A percentile compares a stretch with the other conserved stretches of the same genome.
Conservation (phyloP, 169 alveolate genomes). For the Eimeria praecox region DNA sequence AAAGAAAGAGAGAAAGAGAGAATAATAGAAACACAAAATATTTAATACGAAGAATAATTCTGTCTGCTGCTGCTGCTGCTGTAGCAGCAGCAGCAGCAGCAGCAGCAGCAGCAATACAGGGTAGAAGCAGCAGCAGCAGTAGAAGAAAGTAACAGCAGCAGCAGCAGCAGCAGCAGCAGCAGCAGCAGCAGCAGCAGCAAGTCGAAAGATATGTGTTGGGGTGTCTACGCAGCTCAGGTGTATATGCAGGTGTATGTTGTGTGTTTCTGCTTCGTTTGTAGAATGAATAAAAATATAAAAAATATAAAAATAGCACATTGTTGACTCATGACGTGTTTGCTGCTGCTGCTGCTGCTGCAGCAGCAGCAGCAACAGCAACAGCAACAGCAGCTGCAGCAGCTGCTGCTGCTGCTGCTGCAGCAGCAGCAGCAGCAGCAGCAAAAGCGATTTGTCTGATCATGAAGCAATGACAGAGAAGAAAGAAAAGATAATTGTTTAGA, state of each 20-base stretch:
- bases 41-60: too few relatives aligned
- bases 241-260: too few relatives aligned
- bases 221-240: not conserved
- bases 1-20: too few relatives aligned
- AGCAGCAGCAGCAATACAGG: too few relatives aligned
- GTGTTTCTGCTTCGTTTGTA: not conserved
- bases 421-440: slow-evolving; percentile 11
- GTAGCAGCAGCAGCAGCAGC: too few relatives aligned
- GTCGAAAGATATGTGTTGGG: not conserved
- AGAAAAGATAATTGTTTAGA: too few relatives aligned
- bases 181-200: slow-evolving; percentile 25
- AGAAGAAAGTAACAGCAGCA: too few relatives aligned
- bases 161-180: slow-evolving; percentile 38
- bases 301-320: not conserved
- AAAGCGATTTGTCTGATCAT: too few relatives aligned
- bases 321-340: not conserved
- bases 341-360: not conserved
- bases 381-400: not conserved
- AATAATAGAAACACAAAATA: too few relatives aligned
- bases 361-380: not conserved
- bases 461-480: too few relatives aligned
- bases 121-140: too few relatives aligned
- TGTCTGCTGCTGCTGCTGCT: too few relatives aligned
- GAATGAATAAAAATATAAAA: not conserved
- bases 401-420: not conserved